These are phyloP conservation scores for Coemansia sp. DNA, from an alignment of 192 early-diverging fungal genomes.

Conservation along the genomic window DNA sequence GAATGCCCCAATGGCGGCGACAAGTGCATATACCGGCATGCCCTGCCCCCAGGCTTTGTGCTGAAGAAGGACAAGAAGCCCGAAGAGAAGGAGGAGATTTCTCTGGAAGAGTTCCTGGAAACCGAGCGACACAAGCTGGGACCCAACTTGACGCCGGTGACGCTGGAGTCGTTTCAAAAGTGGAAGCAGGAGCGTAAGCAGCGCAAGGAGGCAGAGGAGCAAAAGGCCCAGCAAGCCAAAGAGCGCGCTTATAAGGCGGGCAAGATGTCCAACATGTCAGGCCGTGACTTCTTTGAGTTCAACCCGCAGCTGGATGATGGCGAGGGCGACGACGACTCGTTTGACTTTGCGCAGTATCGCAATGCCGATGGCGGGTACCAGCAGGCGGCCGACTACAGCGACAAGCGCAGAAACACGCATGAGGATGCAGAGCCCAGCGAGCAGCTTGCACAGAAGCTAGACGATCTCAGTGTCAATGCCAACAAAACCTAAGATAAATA, in stretches of 20 bases:
- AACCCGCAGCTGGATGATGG: constrained; percentile 86
- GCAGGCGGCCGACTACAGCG: constrained; percentile 22
- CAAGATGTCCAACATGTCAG: constrained; percentile 89
- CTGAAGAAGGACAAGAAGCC: constrained; percentile 89
- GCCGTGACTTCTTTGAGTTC: constrained; percentile 96
- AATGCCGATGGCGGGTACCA: constrained; percentile 60
- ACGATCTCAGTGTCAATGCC: constrained; percentile 19
- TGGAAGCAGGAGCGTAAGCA: constrained; percentile 90
- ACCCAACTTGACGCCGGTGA: constrained; percentile 90
- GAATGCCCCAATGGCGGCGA: constrained; percentile 94
- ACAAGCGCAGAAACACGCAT: not conserved
- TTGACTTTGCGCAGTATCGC: constrained; percentile 75
- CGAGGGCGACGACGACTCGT: constrained; percentile 76
- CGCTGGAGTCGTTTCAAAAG: constrained; percentile 80
- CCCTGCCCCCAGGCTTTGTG: constrained; percentile 93
- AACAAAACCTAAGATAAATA: too few relatives aligned
- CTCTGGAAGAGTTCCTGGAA: constrained; percentile 97
- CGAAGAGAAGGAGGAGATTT: constrained; percentile 79
- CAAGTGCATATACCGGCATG: constrained; percentile 94
- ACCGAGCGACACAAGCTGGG: constrained; percentile 96
- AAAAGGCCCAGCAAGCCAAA: constrained; percentile 69
- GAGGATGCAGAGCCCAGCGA: constrained; percentile 1
- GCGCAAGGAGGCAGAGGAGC: constrained; percentile 66
- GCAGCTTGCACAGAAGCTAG: constrained; percentile 17
- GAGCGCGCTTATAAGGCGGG: constrained; percentile 83